Percentiles rank a stretch among this genome's conserved stretches.
Conservation (phyloP, 192 early-diverging fungal species). For the Funneliformis mosseae region DNA sequence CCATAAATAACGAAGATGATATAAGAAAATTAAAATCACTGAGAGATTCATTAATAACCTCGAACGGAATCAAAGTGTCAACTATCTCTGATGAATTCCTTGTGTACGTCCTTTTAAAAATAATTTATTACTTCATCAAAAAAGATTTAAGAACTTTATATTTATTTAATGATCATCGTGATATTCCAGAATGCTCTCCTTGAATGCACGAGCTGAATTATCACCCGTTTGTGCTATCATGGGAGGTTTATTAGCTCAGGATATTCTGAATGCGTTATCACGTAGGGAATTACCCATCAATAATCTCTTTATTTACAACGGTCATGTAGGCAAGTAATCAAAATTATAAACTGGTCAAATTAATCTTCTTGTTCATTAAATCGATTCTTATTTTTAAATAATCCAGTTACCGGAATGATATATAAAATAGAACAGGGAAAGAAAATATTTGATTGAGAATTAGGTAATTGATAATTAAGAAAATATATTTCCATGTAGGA, state of each 20-base stretch:
- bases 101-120: constrained; percentile 36
- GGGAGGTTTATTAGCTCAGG: constrained; percentile 88
- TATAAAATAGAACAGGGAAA: constrained; percentile 18
- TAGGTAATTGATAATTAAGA: no score
- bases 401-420: constrained; percentile 12
- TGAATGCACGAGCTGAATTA: constrained; percentile 64
- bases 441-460: background rate
- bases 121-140: background rate
- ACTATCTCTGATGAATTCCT: constrained; percentile 51
- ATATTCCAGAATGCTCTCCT: constrained; percentile 50
- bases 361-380: background rate
- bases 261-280: constrained; percentile 84
- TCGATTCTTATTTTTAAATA: background rate
- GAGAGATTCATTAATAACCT: constrained; percentile 42
- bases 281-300: constrained; percentile 79
- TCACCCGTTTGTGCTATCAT: constrained; percentile 81
- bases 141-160: background rate
- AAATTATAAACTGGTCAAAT: background rate
- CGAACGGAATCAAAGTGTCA: constrained; percentile 33
- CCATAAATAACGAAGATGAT: constrained; percentile 21
- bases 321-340: constrained; percentile 52
- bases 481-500: no score
- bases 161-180: background rate
- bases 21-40: constrained; percentile 34
- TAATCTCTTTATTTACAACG: constrained; percentile 81